These are phyloP conservation scores for Plantago ovata DNA, from an alignment of 257 asterid genomes.

Conservation along the genomic window DNA sequence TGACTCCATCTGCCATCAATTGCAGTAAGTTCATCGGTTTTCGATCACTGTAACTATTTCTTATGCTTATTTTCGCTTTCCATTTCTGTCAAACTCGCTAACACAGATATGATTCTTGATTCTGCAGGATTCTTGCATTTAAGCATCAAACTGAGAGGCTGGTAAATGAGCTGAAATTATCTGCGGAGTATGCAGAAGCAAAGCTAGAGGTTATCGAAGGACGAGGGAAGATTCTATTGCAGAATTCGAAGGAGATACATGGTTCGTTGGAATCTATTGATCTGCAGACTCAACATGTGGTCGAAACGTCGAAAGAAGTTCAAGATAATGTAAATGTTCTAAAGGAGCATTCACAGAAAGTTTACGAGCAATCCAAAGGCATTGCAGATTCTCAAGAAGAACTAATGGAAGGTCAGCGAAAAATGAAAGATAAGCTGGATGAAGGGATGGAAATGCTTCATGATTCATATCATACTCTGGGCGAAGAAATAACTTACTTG, in stretches of 20 bases:
- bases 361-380: conserved; percentile 47
- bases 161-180: conserved; percentile 43
- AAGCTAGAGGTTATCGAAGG: conserved; percentile 45
- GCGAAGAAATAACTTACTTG: conserved; percentile 35
- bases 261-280: conserved; percentile 42
- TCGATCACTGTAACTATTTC: too few species aligned
- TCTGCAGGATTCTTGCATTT: conserved; percentile 49
- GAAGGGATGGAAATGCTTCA: conserved; percentile 50
- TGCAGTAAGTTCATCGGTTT: conserved; percentile 50
- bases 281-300: conserved; percentile 38
- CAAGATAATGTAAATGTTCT: conserved; percentile 34
- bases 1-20: conserved; percentile 57
- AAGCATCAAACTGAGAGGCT: conserved; percentile 52
- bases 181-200: conserved; percentile 53
- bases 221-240: conserved; percentile 36
- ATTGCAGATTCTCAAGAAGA: conserved; percentile 50
- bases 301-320: conserved; percentile 40
- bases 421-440: conserved; percentile 42
- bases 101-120: not conserved
- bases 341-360: conserved; percentile 34
- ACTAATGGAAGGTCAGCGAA: conserved; percentile 38
- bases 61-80: too few species aligned
- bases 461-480: conserved; percentile 39
- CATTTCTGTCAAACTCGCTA: not conserved
- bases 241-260: conserved; percentile 42